These are phyloP conservation scores for Paraconiothyrium brasiliense DNA, from an alignment of 2,329 filamentous ascomycete genomes.

Conservation along the genomic window DNA sequence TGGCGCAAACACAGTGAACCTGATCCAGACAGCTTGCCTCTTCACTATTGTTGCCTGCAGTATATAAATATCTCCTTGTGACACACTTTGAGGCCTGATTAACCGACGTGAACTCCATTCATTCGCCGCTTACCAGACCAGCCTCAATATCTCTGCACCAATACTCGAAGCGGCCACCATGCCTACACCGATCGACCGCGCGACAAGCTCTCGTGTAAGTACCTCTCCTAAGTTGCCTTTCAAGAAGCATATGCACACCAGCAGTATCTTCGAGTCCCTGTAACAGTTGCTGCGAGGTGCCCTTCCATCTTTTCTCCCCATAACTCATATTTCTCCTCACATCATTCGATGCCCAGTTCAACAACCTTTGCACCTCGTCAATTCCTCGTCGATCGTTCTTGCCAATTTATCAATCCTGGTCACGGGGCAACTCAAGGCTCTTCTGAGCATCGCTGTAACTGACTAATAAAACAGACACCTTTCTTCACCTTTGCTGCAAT, in stretches of 20 bases:
- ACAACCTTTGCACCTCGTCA: no score
- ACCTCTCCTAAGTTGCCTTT: neutral
- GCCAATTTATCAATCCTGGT: slow-evolving; percentile 24
- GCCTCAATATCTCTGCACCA: neutral
- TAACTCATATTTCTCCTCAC: no score
- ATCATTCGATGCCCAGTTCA: no score
- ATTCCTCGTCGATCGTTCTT: slow-evolving; percentile 1
- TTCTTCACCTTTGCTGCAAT: slow-evolving; percentile 74
- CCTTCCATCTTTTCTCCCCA: no score
- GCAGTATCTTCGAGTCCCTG: no score
- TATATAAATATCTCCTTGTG: slow-evolving; percentile 1
- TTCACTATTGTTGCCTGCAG: slow-evolving; percentile 22
- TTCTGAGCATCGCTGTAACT: neutral
- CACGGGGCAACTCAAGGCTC: slow-evolving; percentile 13
- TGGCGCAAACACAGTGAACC: slow-evolving; percentile 30
- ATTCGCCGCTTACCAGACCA: neutral
- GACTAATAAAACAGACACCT: slow-evolving; percentile 34
- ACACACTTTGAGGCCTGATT: neutral
- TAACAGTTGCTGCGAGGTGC: no score
- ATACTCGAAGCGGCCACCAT: slow-evolving; percentile 40
- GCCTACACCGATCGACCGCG: slow-evolving; percentile 61
- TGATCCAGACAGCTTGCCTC: slow-evolving; percentile 17
- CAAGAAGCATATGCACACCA: neutral
- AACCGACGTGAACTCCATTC: no score
- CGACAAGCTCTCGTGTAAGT: slow-evolving; percentile 55